phyloP scores from a whole-genome alignment of 306 rosid genomes.

The Acacia confusa region DNA sequence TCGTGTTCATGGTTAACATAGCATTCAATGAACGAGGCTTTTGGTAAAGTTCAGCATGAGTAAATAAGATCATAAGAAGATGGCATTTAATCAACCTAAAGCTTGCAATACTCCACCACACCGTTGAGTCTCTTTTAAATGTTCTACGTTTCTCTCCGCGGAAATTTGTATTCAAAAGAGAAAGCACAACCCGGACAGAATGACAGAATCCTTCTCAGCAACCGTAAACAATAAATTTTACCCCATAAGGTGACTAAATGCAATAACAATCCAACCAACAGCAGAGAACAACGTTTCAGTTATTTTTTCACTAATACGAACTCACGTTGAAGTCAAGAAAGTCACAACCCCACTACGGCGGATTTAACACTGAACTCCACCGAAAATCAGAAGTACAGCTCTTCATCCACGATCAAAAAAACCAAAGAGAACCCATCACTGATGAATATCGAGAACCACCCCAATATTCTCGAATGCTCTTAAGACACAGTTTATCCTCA shows the following conservation, averaged over 20 bases:
- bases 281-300: neutral
- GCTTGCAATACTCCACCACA: neutral
- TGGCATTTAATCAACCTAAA: neutral
- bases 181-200: neutral
- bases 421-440: constrained; percentile 10
- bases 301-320: constrained; percentile 31
- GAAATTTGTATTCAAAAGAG: neutral
- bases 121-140: neutral
- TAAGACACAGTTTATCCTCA: constrained; percentile 24
- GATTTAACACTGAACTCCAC: constrained; percentile 34
- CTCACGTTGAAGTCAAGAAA: constrained; percentile 21
- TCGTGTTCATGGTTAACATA: neutral
- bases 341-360: neutral
- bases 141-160: neutral
- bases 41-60: neutral
- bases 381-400: constrained; percentile 1
- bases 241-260: neutral
- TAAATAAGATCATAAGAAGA: neutral
- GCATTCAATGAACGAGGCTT: neutral
- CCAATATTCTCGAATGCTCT: constrained; percentile 11
- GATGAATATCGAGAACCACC: constrained; percentile 18
- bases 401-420: neutral
- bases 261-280: neutral
- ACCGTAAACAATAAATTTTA: neutral
- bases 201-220: neutral